Evolutionary conservation across 768 basidiomycete genomes (phyloP), one percentile per base, ranked within the genome.

Genomic region (Boletus subparvulus): DNA sequence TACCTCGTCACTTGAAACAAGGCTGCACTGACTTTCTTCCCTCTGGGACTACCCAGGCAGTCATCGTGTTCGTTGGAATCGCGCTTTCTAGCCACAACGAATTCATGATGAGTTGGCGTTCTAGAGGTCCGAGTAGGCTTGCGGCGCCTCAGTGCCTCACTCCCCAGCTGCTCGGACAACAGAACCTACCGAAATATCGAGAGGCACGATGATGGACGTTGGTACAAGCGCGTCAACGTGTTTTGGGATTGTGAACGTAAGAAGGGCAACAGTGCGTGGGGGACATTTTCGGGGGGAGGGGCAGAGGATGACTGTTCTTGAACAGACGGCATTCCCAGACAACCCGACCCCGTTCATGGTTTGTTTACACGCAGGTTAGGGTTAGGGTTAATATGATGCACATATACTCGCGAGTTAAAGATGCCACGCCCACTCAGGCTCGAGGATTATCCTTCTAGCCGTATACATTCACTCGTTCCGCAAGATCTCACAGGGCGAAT

Each of bases 101-200:
- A 68, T 87, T 92, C 86, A 95, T 89, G 33, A 93, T 82, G 28
- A 95, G 76, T 67, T 96, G 94, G 53, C 92, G 80, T 65, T 94
- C 89, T 21, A 94, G 68, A 21, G 90, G 83, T 3, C 83, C 84
- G 37, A 97, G 73, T 28, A 96, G 76, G 51, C 92, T 94, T 54
- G 56, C 2, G 17, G 42, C 10, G 16, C 17, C 50, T 67, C 43
- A 63, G 56, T 48, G 16, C 16, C 33, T 52, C 19, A 19, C 42
- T 45, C 33, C 11, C 19, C 6, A 14, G 13, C 1, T 9, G 10
- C 12, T 44, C 10, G 4, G 47, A 49, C 24, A 17, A 50, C 28
- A 41, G 37, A 58, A 69, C 78, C 60, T 58, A 92, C 90, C 94
- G 84, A 73, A 94, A 94, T 71, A 97, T 86, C 26, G 91, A 87